These are phyloP conservation scores for Fusarium torreyae DNA, from an alignment of 2,329 filamentous ascomycete genomes.

Conservation along the genomic window DNA sequence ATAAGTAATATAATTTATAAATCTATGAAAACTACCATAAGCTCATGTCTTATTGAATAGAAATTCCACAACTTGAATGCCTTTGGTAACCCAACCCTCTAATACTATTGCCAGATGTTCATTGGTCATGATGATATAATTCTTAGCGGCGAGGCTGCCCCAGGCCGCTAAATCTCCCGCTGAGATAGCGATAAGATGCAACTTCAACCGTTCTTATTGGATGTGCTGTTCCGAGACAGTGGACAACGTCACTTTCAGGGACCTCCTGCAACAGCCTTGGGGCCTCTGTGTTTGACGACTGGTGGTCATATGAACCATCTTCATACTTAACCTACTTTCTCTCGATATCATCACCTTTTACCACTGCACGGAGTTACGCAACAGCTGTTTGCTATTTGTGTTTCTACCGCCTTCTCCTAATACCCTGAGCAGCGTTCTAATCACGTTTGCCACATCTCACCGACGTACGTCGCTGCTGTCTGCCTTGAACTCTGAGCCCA, in stretches of 20 bases:
- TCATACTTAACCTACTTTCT: slow-evolving; percentile 16
- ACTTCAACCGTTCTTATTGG: slow-evolving; percentile 23
- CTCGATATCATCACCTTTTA: slow-evolving; percentile 23
- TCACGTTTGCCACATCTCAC: slow-evolving; percentile 29
- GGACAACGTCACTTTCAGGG: slow-evolving; percentile 41
- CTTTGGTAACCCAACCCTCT: not conserved
- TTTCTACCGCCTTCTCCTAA: slow-evolving; percentile 16
- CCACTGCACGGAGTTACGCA: slow-evolving; percentile 1
- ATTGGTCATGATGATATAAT: not conserved
- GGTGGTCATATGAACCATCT: slow-evolving; percentile 29
- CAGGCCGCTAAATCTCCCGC: slow-evolving; percentile 10
- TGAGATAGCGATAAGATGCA: not conserved
- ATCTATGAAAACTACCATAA: no score
- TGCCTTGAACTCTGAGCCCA: slow-evolving; percentile 30
- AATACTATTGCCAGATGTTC: not conserved
- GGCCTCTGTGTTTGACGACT: slow-evolving; percentile 14
- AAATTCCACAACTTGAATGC: no score
- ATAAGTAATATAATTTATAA: not conserved
- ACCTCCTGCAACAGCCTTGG: slow-evolving; percentile 29
- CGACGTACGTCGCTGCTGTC: slow-evolving; percentile 40
- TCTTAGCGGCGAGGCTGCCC: slow-evolving; percentile 27
- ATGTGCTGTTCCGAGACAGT: slow-evolving; percentile 3
- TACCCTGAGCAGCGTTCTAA: not conserved
- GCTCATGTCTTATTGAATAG: no score
- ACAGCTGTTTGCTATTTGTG: slow-evolving; percentile 4